A percentile compares a stretch with the other conserved stretches of the same genome.
These are phyloP conservation scores for Fusarium redolens DNA, from an alignment of 2,329 filamentous ascomycete species.

Conservation along the genomic window DNA sequence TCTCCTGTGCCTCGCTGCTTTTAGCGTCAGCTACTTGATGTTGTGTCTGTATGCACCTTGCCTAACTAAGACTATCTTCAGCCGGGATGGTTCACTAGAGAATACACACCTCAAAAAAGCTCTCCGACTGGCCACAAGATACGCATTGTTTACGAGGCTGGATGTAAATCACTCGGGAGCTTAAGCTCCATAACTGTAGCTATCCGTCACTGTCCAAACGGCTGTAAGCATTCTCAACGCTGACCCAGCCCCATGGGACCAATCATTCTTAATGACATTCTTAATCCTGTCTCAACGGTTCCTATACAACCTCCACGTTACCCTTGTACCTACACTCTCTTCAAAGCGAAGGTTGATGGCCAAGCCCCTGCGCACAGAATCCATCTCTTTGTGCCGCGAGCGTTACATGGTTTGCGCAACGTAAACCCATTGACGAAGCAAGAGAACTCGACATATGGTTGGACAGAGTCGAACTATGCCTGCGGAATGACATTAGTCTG, in stretches of 20 bases:
- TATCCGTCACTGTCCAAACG: constrained; percentile 11
- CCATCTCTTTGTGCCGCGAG: background rate
- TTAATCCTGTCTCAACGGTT: background rate
- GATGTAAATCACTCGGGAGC: background rate
- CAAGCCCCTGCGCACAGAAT: background rate
- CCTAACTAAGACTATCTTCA: background rate
- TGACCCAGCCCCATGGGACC: constrained; percentile 26
- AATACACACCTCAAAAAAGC: background rate
- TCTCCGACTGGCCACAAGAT: constrained; percentile 12
- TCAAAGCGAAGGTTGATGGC: background rate
- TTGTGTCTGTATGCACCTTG: background rate
- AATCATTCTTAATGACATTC: background rate
- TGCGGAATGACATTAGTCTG: constrained; percentile 1
- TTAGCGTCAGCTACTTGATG: background rate
- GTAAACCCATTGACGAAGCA: background rate
- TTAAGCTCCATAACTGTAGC: constrained; percentile 16
- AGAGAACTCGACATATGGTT: background rate
- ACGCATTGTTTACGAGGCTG: background rate
- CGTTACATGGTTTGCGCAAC: constrained; percentile 15
- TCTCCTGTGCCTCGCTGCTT: constrained; percentile 1
- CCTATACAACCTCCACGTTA: constrained; percentile 1
- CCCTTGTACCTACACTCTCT: background rate
- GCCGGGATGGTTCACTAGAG: background rate
- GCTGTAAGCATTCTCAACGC: background rate
- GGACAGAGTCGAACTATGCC: background rate